Percentiles rank a stretch among this genome's conserved stretches.
phyloP scores from a whole-genome alignment of 1,284 basidiomycete genomes.

The Irpex sp. region DNA sequence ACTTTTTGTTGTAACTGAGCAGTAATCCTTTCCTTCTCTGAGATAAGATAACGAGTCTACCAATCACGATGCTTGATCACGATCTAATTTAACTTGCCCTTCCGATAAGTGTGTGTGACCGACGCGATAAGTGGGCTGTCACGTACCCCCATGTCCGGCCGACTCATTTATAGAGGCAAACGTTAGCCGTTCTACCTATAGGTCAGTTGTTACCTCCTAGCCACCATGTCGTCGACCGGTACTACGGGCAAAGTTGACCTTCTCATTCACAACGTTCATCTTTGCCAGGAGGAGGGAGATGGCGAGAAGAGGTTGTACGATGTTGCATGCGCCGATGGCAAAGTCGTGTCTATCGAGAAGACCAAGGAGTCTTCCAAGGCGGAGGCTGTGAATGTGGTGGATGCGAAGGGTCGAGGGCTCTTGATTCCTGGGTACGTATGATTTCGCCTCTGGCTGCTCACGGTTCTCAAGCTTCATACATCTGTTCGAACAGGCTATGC shows the following conservation, averaged over 20 bases:
- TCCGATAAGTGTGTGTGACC: no score
- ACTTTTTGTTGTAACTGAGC: no score
- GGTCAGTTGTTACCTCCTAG: background rate
- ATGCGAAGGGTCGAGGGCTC: conserved; percentile 41
- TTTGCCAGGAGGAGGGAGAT: background rate
- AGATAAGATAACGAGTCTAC: no score
- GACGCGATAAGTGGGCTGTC: no score
- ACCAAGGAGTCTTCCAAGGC: background rate
- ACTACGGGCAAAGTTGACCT: background rate
- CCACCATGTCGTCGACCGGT: background rate
- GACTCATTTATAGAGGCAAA: no score
- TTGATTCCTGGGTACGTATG: conserved; percentile 50
- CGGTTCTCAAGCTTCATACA: background rate
- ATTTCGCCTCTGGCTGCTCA: background rate
- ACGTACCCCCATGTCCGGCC: background rate
- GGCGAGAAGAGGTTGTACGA: background rate
- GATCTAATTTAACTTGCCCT: no score
- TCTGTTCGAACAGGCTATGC: conserved; percentile 39
- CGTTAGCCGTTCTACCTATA: no score
- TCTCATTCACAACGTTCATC: background rate
- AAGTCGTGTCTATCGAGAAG: conserved; percentile 15
- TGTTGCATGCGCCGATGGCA: conserved; percentile 18
- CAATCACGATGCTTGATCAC: no score
- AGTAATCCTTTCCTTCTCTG: no score
- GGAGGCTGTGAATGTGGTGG: conserved; percentile 25